Percentiles rank a stretch among this genome's conserved stretches.
Evolutionary conservation across 768 basidiomycete species (phyloP).

Genomic region (Auricularia heimuer): DNA sequence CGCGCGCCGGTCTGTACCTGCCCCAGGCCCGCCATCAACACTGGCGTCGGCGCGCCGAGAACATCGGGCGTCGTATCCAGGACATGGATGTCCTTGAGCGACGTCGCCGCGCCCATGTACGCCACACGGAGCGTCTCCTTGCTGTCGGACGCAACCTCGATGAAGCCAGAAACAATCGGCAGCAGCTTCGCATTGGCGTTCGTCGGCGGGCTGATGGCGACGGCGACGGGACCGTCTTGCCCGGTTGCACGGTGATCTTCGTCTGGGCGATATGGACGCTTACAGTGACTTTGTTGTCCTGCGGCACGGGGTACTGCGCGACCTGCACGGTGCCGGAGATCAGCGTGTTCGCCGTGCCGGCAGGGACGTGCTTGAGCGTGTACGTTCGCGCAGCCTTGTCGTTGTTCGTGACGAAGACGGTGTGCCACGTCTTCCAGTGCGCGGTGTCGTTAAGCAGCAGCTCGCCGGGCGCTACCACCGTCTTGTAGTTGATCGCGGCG

Average conservation of each 20-base stretch:
- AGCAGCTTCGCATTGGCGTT: conserved; percentile 32
- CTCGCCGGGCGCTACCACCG: conserved; percentile 22
- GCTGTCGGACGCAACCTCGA: conserved; percentile 18
- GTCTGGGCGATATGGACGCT: background rate
- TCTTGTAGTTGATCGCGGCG: conserved; percentile 19
- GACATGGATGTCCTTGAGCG: background rate
- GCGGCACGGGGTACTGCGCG: background rate
- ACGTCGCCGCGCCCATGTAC: conserved; percentile 3
- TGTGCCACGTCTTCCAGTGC: background rate
- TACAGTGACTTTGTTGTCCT: background rate
- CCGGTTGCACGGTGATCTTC: conserved; percentile 35
- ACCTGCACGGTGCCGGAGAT: background rate
- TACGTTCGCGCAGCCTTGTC: conserved; percentile 2
- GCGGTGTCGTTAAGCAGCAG: conserved; percentile 25
- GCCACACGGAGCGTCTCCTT: conserved; percentile 4
- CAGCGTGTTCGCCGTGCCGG: conserved; percentile 1
- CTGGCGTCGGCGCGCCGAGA: conserved; percentile 1
- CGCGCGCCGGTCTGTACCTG: too few species aligned
- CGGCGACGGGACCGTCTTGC: conserved; percentile 31
- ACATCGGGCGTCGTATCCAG: background rate
- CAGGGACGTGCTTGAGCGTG: conserved; percentile 1
- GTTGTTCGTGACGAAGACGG: conserved; percentile 2
- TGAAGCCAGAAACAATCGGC: conserved; percentile 54
- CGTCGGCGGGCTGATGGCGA: conserved; percentile 37
- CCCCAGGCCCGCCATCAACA: background rate